Evolutionary conservation across 441 rosid genomes (phyloP).

Genomic region (Adansonia grandidieri): DNA sequence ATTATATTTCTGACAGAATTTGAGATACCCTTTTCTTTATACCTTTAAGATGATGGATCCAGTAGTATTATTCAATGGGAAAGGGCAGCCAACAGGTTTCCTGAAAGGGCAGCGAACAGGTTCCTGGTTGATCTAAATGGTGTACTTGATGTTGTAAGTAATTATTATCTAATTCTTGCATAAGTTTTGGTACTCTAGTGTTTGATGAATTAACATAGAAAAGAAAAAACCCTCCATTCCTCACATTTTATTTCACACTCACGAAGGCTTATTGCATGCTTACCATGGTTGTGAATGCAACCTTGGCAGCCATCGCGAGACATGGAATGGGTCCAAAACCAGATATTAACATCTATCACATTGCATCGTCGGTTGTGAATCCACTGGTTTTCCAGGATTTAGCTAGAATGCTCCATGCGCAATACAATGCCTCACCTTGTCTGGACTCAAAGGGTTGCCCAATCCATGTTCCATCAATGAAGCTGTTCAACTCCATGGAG

Average conservation of each 20-base stretch:
- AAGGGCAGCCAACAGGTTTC: constrained; percentile 90
- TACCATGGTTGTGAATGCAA: constrained; percentile 85
- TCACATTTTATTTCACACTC: neutral
- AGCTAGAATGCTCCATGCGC: constrained; percentile 62
- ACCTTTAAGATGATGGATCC: constrained; percentile 93
- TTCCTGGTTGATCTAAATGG: constrained; percentile 70
- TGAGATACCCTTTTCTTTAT: constrained; percentile 5
- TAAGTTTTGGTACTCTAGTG: neutral
- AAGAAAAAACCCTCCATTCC: neutral
- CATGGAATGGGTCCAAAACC: constrained; percentile 68
- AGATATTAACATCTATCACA: constrained; percentile 73
- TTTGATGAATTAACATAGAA: neutral
- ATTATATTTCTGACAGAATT: neutral
- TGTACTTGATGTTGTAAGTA: constrained; percentile 85
- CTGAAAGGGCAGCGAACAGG: neutral
- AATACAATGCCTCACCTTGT: constrained; percentile 68
- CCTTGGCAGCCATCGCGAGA: constrained; percentile 86
- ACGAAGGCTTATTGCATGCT: neutral
- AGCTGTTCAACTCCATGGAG: constrained; percentile 73
- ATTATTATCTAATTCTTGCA: neutral
- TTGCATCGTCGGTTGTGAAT: constrained; percentile 84
- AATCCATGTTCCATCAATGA: constrained; percentile 71
- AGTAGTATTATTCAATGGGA: constrained; percentile 78
- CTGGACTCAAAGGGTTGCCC: constrained; percentile 81
- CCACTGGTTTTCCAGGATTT: constrained; percentile 76